Evolutionary conservation across 139 green algal genomes (phyloP).

Genomic region (Picochlorum costavermella): DNA sequence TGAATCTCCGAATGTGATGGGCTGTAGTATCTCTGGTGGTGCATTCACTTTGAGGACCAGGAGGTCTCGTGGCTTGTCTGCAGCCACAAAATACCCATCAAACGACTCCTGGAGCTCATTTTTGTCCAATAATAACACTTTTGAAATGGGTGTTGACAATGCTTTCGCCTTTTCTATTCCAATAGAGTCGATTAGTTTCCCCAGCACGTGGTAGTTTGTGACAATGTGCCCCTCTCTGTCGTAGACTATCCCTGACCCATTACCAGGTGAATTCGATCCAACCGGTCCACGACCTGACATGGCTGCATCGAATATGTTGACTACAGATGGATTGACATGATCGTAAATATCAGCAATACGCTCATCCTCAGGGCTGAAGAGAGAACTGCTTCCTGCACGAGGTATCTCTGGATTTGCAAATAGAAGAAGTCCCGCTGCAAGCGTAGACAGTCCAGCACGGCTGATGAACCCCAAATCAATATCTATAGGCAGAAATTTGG

Average conservation of each 20-base stretch:
- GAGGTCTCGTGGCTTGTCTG: conserved; percentile 56
- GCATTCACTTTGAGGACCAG: conserved; percentile 50
- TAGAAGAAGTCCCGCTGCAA: conserved; percentile 6
- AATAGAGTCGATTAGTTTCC: conserved; percentile 24
- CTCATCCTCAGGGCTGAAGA: conserved; percentile 38
- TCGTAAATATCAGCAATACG: conserved; percentile 54
- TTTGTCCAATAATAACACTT: conserved; percentile 49
- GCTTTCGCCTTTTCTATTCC: conserved; percentile 10
- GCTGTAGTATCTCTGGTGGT: conserved; percentile 30
- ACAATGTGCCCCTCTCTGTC: conserved; percentile 66
- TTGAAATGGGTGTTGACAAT: conserved; percentile 27
- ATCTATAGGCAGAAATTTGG: too few species aligned
- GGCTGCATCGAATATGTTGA: conserved; percentile 65
- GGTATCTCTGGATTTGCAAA: not conserved
- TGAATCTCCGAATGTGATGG: conserved; percentile 41
- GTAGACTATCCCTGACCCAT: conserved; percentile 73
- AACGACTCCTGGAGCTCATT: conserved; percentile 52
- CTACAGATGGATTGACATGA: conserved; percentile 37
- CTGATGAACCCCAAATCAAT: too few species aligned
- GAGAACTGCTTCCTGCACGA: not conserved
- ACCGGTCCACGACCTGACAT: conserved; percentile 8
- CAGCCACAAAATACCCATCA: conserved; percentile 51
- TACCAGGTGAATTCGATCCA: conserved; percentile 59
- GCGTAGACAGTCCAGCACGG: too few species aligned
- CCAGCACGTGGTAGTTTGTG: conserved; percentile 57